Evolutionary conservation across 1,139 yeast species (phyloP).

Genomic region (Yamadazyma triangularis): DNA sequence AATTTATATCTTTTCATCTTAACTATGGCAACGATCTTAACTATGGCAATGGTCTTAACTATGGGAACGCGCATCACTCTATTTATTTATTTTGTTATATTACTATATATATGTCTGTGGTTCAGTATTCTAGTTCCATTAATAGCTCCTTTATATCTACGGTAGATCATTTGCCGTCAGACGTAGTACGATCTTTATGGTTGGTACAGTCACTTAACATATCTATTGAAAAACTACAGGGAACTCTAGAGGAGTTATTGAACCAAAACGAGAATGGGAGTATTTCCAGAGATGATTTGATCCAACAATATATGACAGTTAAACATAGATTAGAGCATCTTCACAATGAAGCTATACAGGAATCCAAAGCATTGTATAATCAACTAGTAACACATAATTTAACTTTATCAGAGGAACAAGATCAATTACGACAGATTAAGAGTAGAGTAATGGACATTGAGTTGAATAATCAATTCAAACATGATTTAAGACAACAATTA

Average conservation of each 20-base stretch:
- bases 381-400: constrained; percentile 31
- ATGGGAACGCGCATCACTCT: no score
- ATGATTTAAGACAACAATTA: constrained; percentile 26
- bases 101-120: not conserved
- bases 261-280: constrained; percentile 7
- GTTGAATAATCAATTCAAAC: constrained; percentile 8
- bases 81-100: not conserved
- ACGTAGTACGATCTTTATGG: constrained; percentile 43
- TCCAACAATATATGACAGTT: constrained; percentile 5
- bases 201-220: constrained; percentile 39
- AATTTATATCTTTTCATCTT: no score
- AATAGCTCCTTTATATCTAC: constrained; percentile 35
- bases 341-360: constrained; percentile 28
- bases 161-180: constrained; percentile 45
- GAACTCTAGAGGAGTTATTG: constrained; percentile 9
- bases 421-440: constrained; percentile 21
- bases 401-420: constrained; percentile 26
- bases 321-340: constrained; percentile 10
- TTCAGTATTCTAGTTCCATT: not conserved
- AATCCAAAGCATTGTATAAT: constrained; percentile 28
- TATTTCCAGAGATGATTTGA: constrained; percentile 5
- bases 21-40: no score
- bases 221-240: constrained; percentile 19
- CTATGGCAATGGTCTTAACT: no score
- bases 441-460: constrained; percentile 6